phyloP scores from a whole-genome alignment of 352 stramenopile species.

The Globisporangium cylindrosporum region DNA sequence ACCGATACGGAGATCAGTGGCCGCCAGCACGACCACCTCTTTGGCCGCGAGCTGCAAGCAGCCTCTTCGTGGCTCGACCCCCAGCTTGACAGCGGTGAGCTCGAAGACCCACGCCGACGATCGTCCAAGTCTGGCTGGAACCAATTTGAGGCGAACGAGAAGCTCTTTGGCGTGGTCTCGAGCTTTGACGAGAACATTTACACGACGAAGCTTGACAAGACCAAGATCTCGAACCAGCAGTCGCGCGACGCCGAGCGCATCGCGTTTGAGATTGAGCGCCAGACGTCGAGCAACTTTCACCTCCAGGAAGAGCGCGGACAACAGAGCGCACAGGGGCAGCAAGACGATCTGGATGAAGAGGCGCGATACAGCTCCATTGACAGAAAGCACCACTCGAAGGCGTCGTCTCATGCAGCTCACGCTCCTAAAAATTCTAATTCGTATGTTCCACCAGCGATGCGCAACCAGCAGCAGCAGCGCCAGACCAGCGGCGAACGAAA shows the following conservation, averaged over 20 bases:
- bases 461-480: slow-evolving; percentile 39
- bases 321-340: slow-evolving; percentile 40
- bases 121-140: slow-evolving; percentile 83
- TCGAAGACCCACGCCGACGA: slow-evolving; percentile 54
- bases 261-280: slow-evolving; percentile 93
- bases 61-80: slow-evolving; percentile 83
- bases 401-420: background rate
- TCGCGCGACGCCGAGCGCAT: slow-evolving; percentile 89
- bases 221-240: slow-evolving; percentile 88
- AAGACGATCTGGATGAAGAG: slow-evolving; percentile 92
- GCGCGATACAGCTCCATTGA: slow-evolving; percentile 94
- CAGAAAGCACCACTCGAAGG: slow-evolving; percentile 29
- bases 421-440: slow-evolving; percentile 30
- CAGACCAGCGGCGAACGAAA: slow-evolving; percentile 35
- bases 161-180: slow-evolving; percentile 95
- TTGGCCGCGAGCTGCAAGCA: slow-evolving; percentile 57
- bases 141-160: slow-evolving; percentile 96
- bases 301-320: slow-evolving; percentile 94
- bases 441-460: slow-evolving; percentile 69
- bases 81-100: slow-evolving; percentile 66
- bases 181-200: slow-evolving; percentile 98
- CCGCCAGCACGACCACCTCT: slow-evolving; percentile 62
- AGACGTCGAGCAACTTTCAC: slow-evolving; percentile 92
- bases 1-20: slow-evolving; percentile 93
- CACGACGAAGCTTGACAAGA: slow-evolving; percentile 96